Base-by-base conservation (phyloP, 805 yeast genomes). In the Candida sonorensis region DNA sequence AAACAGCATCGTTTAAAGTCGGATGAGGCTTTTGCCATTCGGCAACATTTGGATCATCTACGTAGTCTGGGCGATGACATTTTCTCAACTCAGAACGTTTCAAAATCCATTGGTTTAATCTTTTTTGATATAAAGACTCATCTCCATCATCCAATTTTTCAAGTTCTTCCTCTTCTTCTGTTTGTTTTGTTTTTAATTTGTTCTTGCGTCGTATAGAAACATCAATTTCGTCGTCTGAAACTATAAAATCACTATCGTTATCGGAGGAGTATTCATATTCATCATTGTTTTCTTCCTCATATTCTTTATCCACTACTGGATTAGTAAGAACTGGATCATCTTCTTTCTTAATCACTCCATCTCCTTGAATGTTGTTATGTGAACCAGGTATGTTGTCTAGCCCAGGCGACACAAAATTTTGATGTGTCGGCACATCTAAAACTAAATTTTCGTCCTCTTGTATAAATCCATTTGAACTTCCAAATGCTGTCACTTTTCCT, bases 401-500 rank as follows among this genome's bases (percentile, higher is more conserved):
- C 2, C 81, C 80, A 0, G 82, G 81, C 9, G 64, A 62, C 19
- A 69, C 44, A 31, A 76, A 55, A 33, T 62, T 50, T 35, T 62
- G 66, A 45, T 74, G 79, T 2, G 46, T 45, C 14, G 47, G 49
- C 10, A 23, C 30, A 12, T 64, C 8, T 59, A 17, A 26, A 34
- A 7, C 33, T 41, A 7, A 28, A 46, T 1, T 47, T 57, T 52
- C 58, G 11, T 52, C 61, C 2, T 61, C 67, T 24, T 65, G 66
- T 12, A 62, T 66, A 44, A 85, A 81, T 2, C 75, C 78, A 25
- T 67, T 65, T 14, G 73, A 59, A 19, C 74, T 72, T 9, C 96
- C 94, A 63, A 92, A 92, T 1, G 97, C 97, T 0, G 98, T 92
- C 35, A 87, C 75, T 53, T 86, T 78, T 18, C 98, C 98, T 0